Conservation (phyloP, 1,284 basidiomycete species). For the Ceratobasidium sp. region DNA sequence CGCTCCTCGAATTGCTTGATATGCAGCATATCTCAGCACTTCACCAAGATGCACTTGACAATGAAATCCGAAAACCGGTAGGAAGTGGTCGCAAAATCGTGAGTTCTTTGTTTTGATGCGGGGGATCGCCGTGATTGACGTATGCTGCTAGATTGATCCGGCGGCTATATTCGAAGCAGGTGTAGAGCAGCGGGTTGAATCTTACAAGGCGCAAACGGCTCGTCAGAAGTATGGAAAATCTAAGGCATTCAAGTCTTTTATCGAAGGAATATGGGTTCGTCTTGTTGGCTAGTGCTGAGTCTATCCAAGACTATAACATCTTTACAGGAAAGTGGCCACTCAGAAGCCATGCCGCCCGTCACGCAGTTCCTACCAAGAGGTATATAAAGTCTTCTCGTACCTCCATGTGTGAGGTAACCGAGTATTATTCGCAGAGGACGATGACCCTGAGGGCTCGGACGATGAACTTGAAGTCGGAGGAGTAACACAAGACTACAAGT, state of each 20-base stretch:
- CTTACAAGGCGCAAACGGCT: conserved; percentile 71
- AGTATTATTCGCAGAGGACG: conserved; percentile 66
- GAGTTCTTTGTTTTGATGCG: conserved; percentile 53
- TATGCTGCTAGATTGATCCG: conserved; percentile 63
- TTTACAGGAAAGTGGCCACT: conserved; percentile 77
- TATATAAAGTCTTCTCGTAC: conserved; percentile 53
- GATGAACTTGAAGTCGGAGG: conserved; percentile 87
- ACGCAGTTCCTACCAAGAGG: conserved; percentile 78
- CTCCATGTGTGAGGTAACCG: conserved; percentile 37
- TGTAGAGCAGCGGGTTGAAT: conserved; percentile 61
- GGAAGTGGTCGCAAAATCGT: conserved; percentile 71
- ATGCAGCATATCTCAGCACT: conserved; percentile 70
- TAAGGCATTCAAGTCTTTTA: conserved; percentile 75
- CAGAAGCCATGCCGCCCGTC: conserved; percentile 80
- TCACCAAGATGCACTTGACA: conserved; percentile 66
- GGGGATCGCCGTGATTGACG: background rate
- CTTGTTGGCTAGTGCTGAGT: background rate
- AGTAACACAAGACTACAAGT: conserved; percentile 82
- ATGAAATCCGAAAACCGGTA: conserved; percentile 69
- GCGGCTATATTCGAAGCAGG: conserved; percentile 63
- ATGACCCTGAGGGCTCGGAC: conserved; percentile 77
- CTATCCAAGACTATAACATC: background rate
- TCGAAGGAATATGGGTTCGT: conserved; percentile 75
- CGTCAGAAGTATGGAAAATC: conserved; percentile 81
- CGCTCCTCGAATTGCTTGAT: conserved; percentile 78